A percentile compares a stretch with the other conserved stretches of the same genome.
Conservation (phyloP, 2,329 filamentous ascomycete species). For the Talaromyces piceae region DNA sequence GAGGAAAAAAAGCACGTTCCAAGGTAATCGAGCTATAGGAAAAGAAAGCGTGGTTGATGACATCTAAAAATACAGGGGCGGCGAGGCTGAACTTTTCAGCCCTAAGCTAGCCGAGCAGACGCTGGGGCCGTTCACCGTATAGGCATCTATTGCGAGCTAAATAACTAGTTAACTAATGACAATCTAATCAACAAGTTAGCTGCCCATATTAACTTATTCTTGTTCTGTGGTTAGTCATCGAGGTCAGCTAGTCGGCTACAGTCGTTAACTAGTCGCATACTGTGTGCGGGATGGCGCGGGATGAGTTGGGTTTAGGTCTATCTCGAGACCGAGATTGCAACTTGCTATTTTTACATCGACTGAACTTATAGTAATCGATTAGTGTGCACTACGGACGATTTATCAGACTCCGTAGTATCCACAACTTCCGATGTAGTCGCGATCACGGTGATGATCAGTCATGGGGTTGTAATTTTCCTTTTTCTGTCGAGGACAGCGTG, state of each 20-base stretch:
- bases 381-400: too few relatives aligned
- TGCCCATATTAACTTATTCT: too few relatives aligned
- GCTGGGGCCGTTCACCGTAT: neutral
- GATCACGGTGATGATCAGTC: neutral
- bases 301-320: neutral
- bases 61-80: constrained; percentile 1
- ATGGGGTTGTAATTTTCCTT: neutral
- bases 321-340: neutral
- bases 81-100: neutral
- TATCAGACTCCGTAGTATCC: too few relatives aligned
- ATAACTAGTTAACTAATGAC: too few relatives aligned
- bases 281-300: too few relatives aligned
- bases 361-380: neutral
- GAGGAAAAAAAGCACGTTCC: too few relatives aligned
- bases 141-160: too few relatives aligned
- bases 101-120: neutral
- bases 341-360: neutral
- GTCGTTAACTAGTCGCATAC: too few relatives aligned
- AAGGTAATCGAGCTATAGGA: too few relatives aligned
- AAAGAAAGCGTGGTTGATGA: neutral
- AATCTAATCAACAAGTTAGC: too few relatives aligned
- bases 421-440: neutral
- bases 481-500: neutral
- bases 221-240: too few relatives aligned
- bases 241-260: too few relatives aligned